Conservation (phyloP, 176 grass and related monocot genomes). For the Panicum miliaceum region DNA sequence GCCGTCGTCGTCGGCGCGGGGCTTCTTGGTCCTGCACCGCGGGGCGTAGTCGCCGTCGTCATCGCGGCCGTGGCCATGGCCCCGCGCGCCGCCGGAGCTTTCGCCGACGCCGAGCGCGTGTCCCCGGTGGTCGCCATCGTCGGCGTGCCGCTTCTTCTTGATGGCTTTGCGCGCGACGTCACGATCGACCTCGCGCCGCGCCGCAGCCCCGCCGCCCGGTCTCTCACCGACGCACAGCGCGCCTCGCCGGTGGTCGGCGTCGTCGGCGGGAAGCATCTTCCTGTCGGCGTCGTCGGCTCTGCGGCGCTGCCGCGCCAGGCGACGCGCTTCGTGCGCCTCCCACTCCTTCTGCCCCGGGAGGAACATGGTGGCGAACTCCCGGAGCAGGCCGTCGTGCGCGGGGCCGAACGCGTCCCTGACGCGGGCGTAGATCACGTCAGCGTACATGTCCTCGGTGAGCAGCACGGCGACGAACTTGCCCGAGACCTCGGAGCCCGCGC, state of each 20-base stretch:
- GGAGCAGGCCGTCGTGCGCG: not conserved
- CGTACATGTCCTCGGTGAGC: not conserved
- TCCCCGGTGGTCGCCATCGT: too few relatives aligned
- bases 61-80: not conserved
- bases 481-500: not conserved
- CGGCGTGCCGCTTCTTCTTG: not conserved
- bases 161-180: too few relatives aligned
- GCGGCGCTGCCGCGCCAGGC: not conserved
- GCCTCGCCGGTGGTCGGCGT: not conserved
- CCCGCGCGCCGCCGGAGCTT: too few relatives aligned
- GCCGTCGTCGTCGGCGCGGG: not conserved
- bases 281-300: too few relatives aligned
- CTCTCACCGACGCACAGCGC: not conserved
- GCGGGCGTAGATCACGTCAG: not conserved
- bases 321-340: not conserved
- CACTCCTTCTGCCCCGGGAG: not conserved
- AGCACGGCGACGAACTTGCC: not conserved
- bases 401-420: not conserved
- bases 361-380: not conserved
- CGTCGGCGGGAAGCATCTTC: not conserved
- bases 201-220: not conserved
- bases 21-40: not conserved
- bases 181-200: not conserved
- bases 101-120: too few relatives aligned
- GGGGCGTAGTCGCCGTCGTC: too few relatives aligned